These are phyloP conservation scores for Raddia distichophylla DNA, from an alignment of 176 grass and related monocot genomes.

Conservation along the genomic window DNA sequence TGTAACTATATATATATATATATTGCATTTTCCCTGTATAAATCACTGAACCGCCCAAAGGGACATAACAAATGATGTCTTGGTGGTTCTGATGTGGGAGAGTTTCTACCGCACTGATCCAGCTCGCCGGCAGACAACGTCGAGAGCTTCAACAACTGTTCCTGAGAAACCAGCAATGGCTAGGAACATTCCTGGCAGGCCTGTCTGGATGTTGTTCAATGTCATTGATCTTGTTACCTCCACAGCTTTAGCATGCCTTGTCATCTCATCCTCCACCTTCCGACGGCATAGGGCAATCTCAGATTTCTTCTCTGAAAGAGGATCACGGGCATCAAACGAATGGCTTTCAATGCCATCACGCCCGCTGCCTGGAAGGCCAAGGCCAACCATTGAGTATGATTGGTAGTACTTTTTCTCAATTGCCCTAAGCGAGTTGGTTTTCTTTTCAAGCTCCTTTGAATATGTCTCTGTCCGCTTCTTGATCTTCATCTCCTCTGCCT, in stretches of 20 bases:
- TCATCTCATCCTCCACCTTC: conserved; percentile 96
- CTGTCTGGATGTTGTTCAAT: conserved; percentile 96
- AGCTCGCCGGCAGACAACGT: conserved; percentile 74
- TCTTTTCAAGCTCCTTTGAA: conserved; percentile 95
- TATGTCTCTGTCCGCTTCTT: conserved; percentile 75
- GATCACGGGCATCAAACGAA: conserved; percentile 79
- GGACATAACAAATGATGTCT: conserved; percentile 8
- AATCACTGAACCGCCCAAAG: conserved; percentile 35
- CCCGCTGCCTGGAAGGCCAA: conserved; percentile 70
- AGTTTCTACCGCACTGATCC: conserved; percentile 61
- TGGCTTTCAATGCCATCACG: conserved; percentile 59
- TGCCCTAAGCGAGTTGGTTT: conserved; percentile 68
- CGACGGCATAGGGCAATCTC: conserved; percentile 70
- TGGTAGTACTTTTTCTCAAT: conserved; percentile 98
- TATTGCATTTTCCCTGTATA: conserved; percentile 52
- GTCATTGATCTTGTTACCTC: conserved; percentile 95
- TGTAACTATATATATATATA: conserved; percentile 68
- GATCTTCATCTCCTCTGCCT: conserved; percentile 90
- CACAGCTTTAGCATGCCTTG: conserved; percentile 71
- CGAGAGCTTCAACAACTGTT: conserved; percentile 72
- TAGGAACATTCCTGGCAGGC: conserved; percentile 93
- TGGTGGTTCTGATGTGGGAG: neutral
- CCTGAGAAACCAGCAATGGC: conserved; percentile 86
- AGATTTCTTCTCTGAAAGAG: conserved; percentile 85
- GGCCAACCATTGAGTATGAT: conserved; percentile 90